Evolutionary conservation across 1,284 basidiomycete species (phyloP).

Genomic region (Sanghuangporus weigelae): DNA sequence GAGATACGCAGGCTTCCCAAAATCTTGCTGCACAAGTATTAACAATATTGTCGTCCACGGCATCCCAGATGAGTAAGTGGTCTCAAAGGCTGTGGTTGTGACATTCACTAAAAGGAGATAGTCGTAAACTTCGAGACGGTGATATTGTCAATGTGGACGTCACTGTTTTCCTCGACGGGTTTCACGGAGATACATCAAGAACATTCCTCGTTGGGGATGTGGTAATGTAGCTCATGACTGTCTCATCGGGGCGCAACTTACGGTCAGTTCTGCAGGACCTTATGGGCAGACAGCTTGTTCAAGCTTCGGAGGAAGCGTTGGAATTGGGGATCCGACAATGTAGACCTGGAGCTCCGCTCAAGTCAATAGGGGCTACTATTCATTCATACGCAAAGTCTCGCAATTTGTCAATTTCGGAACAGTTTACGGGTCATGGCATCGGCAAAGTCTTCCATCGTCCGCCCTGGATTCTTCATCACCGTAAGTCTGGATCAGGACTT

Average conservation of each 20-base stretch:
- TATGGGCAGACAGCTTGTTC: constrained; percentile 58
- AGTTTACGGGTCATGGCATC: constrained; percentile 86
- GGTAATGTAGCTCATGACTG: constrained; percentile 34
- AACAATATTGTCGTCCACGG: constrained; percentile 87
- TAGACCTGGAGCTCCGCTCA: constrained; percentile 70
- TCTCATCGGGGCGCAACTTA: neutral
- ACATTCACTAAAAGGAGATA: constrained; percentile 26
- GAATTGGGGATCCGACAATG: constrained; percentile 71
- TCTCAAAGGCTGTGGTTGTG: neutral
- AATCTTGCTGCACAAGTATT: constrained; percentile 82
- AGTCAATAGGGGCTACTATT: constrained; percentile 73
- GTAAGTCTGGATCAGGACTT: constrained; percentile 30
- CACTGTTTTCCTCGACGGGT: constrained; percentile 73
- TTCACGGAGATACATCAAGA: constrained; percentile 81
- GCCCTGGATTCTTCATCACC: constrained; percentile 79
- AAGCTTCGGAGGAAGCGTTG: constrained; percentile 61
- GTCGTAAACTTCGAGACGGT: constrained; percentile 71
- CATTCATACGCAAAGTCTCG: constrained; percentile 43
- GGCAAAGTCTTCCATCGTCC: constrained; percentile 77
- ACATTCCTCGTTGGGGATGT: constrained; percentile 79
- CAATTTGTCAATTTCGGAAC: constrained; percentile 61
- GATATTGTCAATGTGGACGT: constrained; percentile 87
- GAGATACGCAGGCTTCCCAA: constrained; percentile 76
- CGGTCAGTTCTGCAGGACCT: constrained; percentile 45
- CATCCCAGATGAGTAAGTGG: constrained; percentile 75